Evolutionary conservation across 257 asterid species (phyloP), one percentile per base, ranked within the genome.

Genomic region (Solanum pimpinellifolium): DNA sequence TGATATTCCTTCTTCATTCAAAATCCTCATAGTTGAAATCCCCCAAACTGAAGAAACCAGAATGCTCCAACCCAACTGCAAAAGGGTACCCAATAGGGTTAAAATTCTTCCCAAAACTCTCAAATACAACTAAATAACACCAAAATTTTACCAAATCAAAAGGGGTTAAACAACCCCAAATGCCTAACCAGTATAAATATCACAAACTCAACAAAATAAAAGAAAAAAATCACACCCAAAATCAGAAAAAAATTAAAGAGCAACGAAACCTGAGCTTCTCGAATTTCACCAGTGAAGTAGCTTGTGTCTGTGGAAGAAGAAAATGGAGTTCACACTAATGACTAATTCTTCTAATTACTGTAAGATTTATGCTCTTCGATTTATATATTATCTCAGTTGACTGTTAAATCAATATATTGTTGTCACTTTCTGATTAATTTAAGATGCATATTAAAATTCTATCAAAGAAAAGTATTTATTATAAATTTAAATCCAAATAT

Each of bases 1-100:
- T 35, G 96, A 91, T 81, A 65, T 9, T 62, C 93, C 96, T 88
- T 93, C 98, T 80, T 91, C 94, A 56, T 56, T 56, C 9, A 87
- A 90, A 77, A 87, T 86, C 91, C 90, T 92, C 98, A 93, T 94
- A 85, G 87, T 93, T 88, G 62, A 20, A 85, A 81, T 56, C n/a
- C 83, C 84, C 37, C 84, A 77, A 77, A 44, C 49, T 77, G 66
- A 78, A 78, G 65, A 78, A 78, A 75, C 18, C 56, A 21, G 31
- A 75, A 75, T 75, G 83, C 56, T 75, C 52, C 83, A 75, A 77
- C 39, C 25, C 62, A 77, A 77, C 83, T 77, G 39, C 2, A 44
- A 46, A 77, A 21, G 83, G 21, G 60, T 77, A 77, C 83, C 23
- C 62, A 78, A 44, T 44, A 46, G 84, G 84, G 84, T 78, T 78